Conservation (phyloP, 805 yeast genomes). For the Martiniozyma abietophila region DNA sequence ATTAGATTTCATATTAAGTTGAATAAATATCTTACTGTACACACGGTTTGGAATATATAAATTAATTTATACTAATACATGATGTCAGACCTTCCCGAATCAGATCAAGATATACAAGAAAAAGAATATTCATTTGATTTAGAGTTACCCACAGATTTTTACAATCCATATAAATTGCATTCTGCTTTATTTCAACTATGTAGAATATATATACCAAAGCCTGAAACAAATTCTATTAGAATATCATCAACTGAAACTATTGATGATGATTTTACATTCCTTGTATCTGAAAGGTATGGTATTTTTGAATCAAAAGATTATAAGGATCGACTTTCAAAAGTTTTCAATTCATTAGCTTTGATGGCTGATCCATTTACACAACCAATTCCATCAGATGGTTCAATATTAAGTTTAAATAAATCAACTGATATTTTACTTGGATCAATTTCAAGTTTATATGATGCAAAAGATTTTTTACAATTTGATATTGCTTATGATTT, state of each 20-base stretch:
- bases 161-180: conserved; percentile 24
- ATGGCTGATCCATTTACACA: conserved; percentile 60
- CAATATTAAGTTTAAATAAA: conserved; percentile 46
- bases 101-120: conserved; percentile 7
- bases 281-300: conserved; percentile 1
- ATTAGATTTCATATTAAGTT: no score
- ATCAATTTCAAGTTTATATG: conserved; percentile 24
- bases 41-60: no score
- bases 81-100: no score
- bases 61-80: no score
- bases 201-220: conserved; percentile 16
- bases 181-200: conserved; percentile 22
- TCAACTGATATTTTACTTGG: conserved; percentile 44
- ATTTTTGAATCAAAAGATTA: not conserved
- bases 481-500: conserved; percentile 27
- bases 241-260: not conserved
- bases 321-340: conserved; percentile 13
- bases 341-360: conserved; percentile 26
- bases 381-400: conserved; percentile 47
- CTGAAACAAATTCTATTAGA: conserved; percentile 4
- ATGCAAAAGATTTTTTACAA: conserved; percentile 26
- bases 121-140: conserved; percentile 17
- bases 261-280: not conserved
- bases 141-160: conserved; percentile 12
- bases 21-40: no score